Base-by-base conservation (phyloP, 306 rosid species). In the Medicago lupulina region DNA sequence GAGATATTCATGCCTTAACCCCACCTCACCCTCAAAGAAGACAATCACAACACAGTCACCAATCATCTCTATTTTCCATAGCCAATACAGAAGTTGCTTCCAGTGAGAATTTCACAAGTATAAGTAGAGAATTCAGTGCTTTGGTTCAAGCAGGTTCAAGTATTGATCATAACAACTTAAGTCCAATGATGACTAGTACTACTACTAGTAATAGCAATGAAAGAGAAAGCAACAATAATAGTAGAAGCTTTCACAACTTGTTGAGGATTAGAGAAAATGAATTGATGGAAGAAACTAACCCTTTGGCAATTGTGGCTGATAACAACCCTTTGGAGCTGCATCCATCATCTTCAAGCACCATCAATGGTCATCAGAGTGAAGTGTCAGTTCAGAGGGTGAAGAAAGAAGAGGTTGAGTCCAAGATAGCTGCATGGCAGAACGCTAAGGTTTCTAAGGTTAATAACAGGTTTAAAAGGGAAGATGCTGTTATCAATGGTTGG, bases 71-170 rank as follows among this genome's bases (percentile, higher is more conserved):
- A 6, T 9, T 68, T 21, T 91, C 95, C 71, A 17, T 79, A 54
- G 85, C 85, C 3, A 87, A 90, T 77, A 69, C 70, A 9, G 96
- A 88, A 43, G 87, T 79, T n/a, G 83, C 79, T 60, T 69, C 81
- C 2, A 88, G 74, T 6, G 98, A 91, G 62, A 89, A 90, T 50
- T 94, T 94, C 89, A 83, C 88, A 7, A 83, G 65, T 88, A 90
- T 91, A 82, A 91, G 97, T 38, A 79, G 97, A 28, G 98, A 94
- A 55, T 94, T 94, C 87, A 94, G 85, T 67, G 98, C 97, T 74
- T 80, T 94, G 5, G 98, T 94, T 5, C 80, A 89, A 8, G 97
- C 98, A 16, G 98, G 98, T 4, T 87, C 98, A 8, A 81, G 81
- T 34, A 44, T 88, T 34, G 91, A 82, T 38, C 62, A 74, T 31